These are phyloP conservation scores for Microbotryum intermedium DNA, from an alignment of 1,284 basidiomycete species.

Conservation along the genomic window DNA sequence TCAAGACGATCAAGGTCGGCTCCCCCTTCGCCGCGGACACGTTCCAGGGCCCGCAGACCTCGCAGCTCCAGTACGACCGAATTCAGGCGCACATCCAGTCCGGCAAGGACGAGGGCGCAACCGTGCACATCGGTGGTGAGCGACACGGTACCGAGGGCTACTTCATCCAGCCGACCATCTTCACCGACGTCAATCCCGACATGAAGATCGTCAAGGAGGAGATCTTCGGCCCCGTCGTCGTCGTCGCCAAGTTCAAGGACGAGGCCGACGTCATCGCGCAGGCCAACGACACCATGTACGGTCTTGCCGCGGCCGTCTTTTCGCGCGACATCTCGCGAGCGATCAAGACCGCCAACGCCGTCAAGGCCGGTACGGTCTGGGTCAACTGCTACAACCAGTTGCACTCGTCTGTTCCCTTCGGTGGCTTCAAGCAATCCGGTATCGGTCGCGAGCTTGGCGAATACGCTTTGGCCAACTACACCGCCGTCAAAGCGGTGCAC, in stretches of 20 bases:
- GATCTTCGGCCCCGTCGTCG: constrained; percentile 60
- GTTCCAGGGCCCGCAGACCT: constrained; percentile 84
- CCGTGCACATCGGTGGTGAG: constrained; percentile 63
- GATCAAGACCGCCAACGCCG: constrained; percentile 60
- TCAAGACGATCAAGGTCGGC: constrained; percentile 54
- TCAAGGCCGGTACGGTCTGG: constrained; percentile 62
- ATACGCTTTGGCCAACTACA: constrained; percentile 71
- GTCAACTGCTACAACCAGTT: constrained; percentile 67
- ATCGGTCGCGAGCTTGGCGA: constrained; percentile 76
- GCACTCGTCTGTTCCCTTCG: constrained; percentile 49
- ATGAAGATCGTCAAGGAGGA: constrained; percentile 88
- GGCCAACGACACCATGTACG: constrained; percentile 78
- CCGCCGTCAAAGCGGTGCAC: constrained; percentile 72
- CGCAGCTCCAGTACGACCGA: constrained; percentile 50
- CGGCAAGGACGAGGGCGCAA: constrained; percentile 78
- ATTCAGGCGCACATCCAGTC: constrained; percentile 82
- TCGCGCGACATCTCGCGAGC: constrained; percentile 67
- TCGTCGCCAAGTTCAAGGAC: constrained; percentile 43
- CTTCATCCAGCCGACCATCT: constrained; percentile 67
- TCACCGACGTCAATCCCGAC: constrained; percentile 61
- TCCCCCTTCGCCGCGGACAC: constrained; percentile 66
- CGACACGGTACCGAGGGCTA: constrained; percentile 58
- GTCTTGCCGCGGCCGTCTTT: constrained; percentile 80
- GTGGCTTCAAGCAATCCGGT: constrained; percentile 64
- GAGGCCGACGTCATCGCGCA: constrained; percentile 53